Conservation (phyloP, 345 rosid genomes). For the Salix udensis region DNA sequence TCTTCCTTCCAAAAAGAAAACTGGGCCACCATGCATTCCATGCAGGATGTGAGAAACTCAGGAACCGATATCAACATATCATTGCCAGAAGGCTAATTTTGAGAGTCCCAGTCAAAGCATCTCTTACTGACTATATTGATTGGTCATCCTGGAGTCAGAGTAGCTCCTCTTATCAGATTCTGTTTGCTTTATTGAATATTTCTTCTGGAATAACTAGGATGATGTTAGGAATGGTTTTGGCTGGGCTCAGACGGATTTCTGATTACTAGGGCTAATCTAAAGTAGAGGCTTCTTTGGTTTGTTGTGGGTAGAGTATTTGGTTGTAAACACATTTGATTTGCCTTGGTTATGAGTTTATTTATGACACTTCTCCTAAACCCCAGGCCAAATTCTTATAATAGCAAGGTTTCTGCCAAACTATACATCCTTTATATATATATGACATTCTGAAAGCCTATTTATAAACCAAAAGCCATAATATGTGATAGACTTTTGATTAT, state of each 20-base stretch:
- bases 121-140: slow-evolving; percentile 28
- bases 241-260: neutral
- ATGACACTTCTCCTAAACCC: neutral
- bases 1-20: slow-evolving; percentile 41
- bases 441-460: too few relatives aligned
- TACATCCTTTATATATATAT: neutral
- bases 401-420: neutral
- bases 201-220: slow-evolving; percentile 11
- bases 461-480: too few relatives aligned
- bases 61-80: slow-evolving; percentile 58
- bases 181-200: slow-evolving; percentile 12
- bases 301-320: neutral
- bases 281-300: neutral
- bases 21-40: slow-evolving; percentile 49
- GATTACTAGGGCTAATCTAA: slow-evolving; percentile 6
- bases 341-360: neutral
- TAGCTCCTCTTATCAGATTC: neutral
- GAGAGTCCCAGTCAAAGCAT: neutral
- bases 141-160: neutral
- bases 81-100: slow-evolving; percentile 36
- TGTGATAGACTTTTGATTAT: too few relatives aligned
- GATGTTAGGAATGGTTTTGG: neutral
- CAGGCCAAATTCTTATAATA: neutral
- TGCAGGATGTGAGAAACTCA: slow-evolving; percentile 41
- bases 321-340: neutral